Percentiles rank a stretch among this genome's conserved stretches.
Conservation (phyloP, 2,329 filamentous ascomycete genomes). For the Trichoderma sp. region DNA sequence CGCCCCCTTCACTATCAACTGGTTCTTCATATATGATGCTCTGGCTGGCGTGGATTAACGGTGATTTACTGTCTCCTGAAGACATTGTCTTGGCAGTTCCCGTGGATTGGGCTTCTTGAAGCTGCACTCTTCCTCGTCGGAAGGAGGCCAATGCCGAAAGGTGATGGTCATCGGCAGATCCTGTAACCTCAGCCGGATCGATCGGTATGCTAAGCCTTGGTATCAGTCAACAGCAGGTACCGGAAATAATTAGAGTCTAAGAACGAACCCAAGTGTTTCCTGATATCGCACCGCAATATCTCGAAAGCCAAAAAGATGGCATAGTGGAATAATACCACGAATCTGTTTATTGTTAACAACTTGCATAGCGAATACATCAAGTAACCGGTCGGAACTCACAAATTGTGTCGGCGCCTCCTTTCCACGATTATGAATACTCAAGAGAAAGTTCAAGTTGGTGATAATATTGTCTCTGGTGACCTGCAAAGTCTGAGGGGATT, state of each 20-base stretch:
- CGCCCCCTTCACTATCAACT: background rate
- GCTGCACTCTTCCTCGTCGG: slow-evolving; percentile 21
- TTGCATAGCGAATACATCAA: background rate
- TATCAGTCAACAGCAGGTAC: background rate
- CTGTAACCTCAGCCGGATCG: slow-evolving; percentile 23
- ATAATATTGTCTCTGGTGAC: slow-evolving; percentile 24
- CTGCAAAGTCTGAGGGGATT: slow-evolving; percentile 21
- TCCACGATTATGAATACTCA: slow-evolving; percentile 20
- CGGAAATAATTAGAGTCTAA: background rate
- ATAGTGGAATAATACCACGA: slow-evolving; percentile 23
- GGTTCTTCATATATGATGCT: background rate
- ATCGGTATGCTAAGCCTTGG: slow-evolving; percentile 7
- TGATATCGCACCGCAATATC: slow-evolving; percentile 24
- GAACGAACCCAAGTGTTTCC: slow-evolving; percentile 18
- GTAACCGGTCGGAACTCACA: background rate
- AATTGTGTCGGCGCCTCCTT: slow-evolving; percentile 23
- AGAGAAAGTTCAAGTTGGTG: slow-evolving; percentile 23
- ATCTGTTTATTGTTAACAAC: slow-evolving; percentile 8
- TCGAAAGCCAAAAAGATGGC: slow-evolving; percentile 24
- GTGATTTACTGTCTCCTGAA: slow-evolving; percentile 14
- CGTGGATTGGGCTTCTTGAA: slow-evolving; percentile 20
- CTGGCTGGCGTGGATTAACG: slow-evolving; percentile 21
- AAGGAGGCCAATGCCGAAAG: slow-evolving; percentile 24
- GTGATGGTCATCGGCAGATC: slow-evolving; percentile 24
- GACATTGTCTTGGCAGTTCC: slow-evolving; percentile 17